Base-by-base conservation (phyloP, 495 filamentous ascomycete species). In the Amphirosellinia nigrospora region DNA sequence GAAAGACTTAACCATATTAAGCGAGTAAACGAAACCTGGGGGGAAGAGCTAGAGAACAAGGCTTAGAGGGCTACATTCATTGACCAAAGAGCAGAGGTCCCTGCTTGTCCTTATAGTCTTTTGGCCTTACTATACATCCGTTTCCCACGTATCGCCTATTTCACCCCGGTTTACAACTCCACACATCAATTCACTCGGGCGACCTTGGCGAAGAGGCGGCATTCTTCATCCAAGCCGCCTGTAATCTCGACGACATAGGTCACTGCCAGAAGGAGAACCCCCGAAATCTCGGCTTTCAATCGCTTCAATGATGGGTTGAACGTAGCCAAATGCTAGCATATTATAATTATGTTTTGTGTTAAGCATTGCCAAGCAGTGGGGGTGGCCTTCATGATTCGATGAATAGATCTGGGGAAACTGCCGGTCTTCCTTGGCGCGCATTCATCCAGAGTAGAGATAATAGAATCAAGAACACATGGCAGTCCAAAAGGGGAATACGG, bases 1-100 rank as follows among this genome's bases (percentile, higher is more conserved):
- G 59, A 72, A 72, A 65, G 71, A 72, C 69, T 75, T 72, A n/a
- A 74, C 71, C 75, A 79, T 79, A 36, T 55, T 76, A 36, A 70
- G 38, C 36, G 50, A 72, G 52, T 65, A 43, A 23, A 36, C 13
- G 23, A 67, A n/a, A 21, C 30, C 6, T 58, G 10, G 5, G 36
- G 53, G 36, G 19, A 38, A 13, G 43, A 48, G 16, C 15, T 48
- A 28, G 10, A 43, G 52, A 66, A 50, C 50, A 32, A 10, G 48
- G 10, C 30, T n/a, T 10, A 23, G 61, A 15, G n/a, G 39, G 6
- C 13, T 43, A 46, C 5, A 8, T n/a, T n/a, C n/a, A 64, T 34
- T 46, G 19, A 50, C 28, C n/a, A n/a, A 8, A 43, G 59, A 16
- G 10, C 4, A 21, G 6, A 39, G 36, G 36, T 11, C 11, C 9